These are phyloP conservation scores for Tricholoma terreum DNA, from an alignment of 768 basidiomycete species.

Conservation along the genomic window DNA sequence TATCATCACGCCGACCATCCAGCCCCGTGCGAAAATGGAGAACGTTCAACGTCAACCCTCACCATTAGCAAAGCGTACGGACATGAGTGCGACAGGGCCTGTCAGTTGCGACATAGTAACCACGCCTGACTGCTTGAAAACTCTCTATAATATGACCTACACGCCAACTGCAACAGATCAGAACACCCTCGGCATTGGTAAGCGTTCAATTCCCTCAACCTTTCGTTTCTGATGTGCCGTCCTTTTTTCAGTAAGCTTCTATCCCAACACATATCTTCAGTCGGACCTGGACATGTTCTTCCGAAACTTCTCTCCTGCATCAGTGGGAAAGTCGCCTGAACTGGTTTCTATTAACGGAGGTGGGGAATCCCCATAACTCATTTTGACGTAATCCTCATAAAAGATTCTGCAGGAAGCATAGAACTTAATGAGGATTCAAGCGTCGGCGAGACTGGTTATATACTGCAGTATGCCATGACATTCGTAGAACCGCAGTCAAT, in stretches of 20 bases:
- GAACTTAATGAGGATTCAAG: slow-evolving; percentile 15
- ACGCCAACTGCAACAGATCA: slow-evolving; percentile 25
- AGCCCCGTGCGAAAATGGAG: slow-evolving; percentile 22
- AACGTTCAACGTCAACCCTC: not conserved
- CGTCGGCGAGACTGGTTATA: slow-evolving; percentile 42
- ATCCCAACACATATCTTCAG: slow-evolving; percentile 38
- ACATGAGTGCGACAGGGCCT: slow-evolving; percentile 2
- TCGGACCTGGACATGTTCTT: slow-evolving; percentile 43
- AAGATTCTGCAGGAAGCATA: slow-evolving; percentile 9
- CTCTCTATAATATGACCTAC: slow-evolving; percentile 34
- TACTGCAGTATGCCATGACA: slow-evolving; percentile 44
- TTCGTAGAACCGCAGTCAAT: slow-evolving; percentile 31
- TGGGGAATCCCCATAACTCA: slow-evolving; percentile 6
- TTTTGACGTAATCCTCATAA: not conserved
- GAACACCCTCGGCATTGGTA: slow-evolving; percentile 32
- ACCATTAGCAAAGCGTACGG: slow-evolving; percentile 6
- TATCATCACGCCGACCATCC: slow-evolving; percentile 33
- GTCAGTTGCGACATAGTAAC: slow-evolving; percentile 22
- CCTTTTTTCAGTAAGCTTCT: slow-evolving; percentile 36
- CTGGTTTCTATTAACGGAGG: slow-evolving; percentile 48
- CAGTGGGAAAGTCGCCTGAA: slow-evolving; percentile 37
- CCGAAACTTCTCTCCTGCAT: slow-evolving; percentile 35
- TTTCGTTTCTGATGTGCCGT: not conserved
- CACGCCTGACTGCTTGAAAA: slow-evolving; percentile 29
- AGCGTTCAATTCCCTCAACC: not conserved